Base-by-base conservation (phyloP, 192 early-diverging fungal species). In the Rhizophagus prolifer region DNA sequence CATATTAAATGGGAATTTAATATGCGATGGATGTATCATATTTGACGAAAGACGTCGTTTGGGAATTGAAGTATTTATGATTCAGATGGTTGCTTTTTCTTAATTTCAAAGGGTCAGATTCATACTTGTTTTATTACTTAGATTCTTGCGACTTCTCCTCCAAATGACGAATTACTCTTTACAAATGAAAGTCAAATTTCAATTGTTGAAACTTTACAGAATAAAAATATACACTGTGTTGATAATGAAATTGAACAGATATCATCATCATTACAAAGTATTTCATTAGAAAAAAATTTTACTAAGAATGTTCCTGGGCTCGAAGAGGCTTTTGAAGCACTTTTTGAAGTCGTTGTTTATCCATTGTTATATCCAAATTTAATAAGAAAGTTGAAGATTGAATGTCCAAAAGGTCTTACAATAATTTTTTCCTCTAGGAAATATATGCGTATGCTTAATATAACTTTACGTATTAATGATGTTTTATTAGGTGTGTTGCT, bases 301-400 rank as follows among this genome's bases (percentile, higher is more conserved):
- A 9, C 38, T 8, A 41, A 13, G 64, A 67, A 23, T n/a, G 75
- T 91, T 9, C 87, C 89, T 0, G 95, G 96, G 1, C 79, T 97
- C 0, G 92, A 94, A 71, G 78, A 85, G 8, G 94, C 95, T 2
- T 93, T 89, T 71, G 83, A 90, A 71, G 82, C 88, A 28, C 85
- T 97, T 3, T 77, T 91, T 2, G 95, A 96, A 47, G 86, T 96
- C 0, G 85, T 96, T 7, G 88, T 88, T 54, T 92, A 92, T 69
- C 96, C 95, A 0, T 81, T 96, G 12, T 58, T 88, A 25, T 91
- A 95, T 78, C 79, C 85, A 1, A 78, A 87, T 16, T 78, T 90
- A 50, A 89, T 95, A 54, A 63, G 78, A 62, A 81, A 81, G 62
- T 79, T 98, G 6, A 82, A 87, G 47, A 89, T 96, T 31, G 93